Evolutionary conservation across 1,139 yeast genomes (phyloP), one percentile per base, ranked within the genome.

Genomic region (Debaryomycetaceae sp.): DNA sequence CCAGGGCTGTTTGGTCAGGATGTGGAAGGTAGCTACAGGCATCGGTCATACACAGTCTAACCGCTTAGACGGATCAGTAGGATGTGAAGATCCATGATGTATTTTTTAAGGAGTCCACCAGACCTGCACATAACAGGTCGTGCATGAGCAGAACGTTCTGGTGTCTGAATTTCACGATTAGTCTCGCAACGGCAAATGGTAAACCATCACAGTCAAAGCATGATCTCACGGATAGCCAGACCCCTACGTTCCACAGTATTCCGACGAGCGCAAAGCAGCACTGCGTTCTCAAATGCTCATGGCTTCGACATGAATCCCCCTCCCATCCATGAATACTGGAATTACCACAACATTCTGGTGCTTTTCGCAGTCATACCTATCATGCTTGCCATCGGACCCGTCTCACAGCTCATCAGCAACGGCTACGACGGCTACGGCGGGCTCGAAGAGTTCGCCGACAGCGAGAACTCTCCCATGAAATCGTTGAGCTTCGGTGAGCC

Each of bases 321-420:
- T 25, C 70, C 62, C 34, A 64, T 62, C 27, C 71, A 64, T 39
- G 61, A 58, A 40, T 64, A 63, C 51, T 64, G 71, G 71, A 60
- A 57, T 44, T 44, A 33, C 41, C 53, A 60, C 37, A 62, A 63
- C 41, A 50, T 58, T 29, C 43, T 53, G 15, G 53, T 61, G 25
- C 46, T 60, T 27, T 37, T 62, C 31, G 65, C 64, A 20, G 56
- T 61, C 33, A 46, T 59, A 26, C 70, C 70, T 12, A 35, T 59
- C 14, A 58, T 53, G 40, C 41, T 59, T 30, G 52, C 49, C 12
- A 56, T 54, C 13, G 62, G 58, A 7, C 60, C 56, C 43, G 36
- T 54, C 25, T 56, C 57, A 36, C 56, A 55, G 44, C 47, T 44
- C 38, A 41, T 58, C 16, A 58, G 60, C 25, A 41, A 44, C 25